Evolutionary conservation across 768 basidiomycete genomes (phyloP).

Genomic region (Psilocybe subaeruginosa): DNA sequence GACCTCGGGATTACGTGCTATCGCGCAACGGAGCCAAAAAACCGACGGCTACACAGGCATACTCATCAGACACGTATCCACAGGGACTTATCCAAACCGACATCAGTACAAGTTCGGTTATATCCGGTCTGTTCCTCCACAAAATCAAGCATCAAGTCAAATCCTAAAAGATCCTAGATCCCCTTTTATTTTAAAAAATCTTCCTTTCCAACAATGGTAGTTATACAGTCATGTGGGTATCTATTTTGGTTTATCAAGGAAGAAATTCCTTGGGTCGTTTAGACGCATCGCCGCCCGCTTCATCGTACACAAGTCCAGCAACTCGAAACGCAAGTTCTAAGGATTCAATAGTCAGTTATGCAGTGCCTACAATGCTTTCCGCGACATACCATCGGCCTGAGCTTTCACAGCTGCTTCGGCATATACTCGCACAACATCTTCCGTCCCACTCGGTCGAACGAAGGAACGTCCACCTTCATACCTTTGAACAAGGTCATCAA

Average conservation of each 20-base stretch:
- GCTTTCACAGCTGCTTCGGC: constrained; percentile 81
- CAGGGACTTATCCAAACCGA: background rate
- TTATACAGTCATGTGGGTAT: background rate
- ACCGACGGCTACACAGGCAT: background rate
- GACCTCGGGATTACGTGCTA: constrained; percentile 35
- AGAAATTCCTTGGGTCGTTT: constrained; percentile 79
- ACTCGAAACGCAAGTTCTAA: constrained; percentile 86
- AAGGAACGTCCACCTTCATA: constrained; percentile 89
- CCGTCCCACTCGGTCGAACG: constrained; percentile 96
- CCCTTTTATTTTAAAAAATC: background rate
- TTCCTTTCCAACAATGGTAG: background rate
- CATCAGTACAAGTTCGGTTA: background rate
- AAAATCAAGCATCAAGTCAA: background rate
- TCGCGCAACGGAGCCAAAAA: constrained; percentile 31
- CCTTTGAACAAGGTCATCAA: constrained; percentile 79
- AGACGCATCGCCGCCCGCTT: constrained; percentile 76
- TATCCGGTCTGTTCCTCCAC: background rate
- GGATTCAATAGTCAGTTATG: background rate
- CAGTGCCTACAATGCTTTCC: background rate
- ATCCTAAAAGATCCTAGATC: background rate
- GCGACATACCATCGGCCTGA: constrained; percentile 79
- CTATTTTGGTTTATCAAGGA: constrained; percentile 38
- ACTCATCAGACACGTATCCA: constrained; percentile 3
- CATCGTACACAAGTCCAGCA: constrained; percentile 84
- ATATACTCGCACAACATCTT: constrained; percentile 97